Percentiles rank a stretch among this genome's conserved stretches.
Conservation (phyloP, 2,329 filamentous ascomycete genomes). For the Paecilomyces niveus region DNA sequence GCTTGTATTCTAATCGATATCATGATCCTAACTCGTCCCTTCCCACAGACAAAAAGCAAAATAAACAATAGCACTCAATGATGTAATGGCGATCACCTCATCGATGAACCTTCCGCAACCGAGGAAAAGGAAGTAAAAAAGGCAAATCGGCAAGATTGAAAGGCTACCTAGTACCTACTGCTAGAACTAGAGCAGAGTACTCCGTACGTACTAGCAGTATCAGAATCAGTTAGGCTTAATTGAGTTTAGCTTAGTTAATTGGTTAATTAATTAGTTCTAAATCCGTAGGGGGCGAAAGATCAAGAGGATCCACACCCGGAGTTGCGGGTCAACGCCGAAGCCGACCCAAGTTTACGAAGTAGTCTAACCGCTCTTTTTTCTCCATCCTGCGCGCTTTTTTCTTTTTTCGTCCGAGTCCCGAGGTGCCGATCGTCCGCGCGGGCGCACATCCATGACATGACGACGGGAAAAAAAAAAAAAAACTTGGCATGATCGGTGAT, state of each 20-base stretch:
- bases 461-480: neutral
- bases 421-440: neutral
- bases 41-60: too few relatives aligned
- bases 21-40: too few relatives aligned
- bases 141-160: neutral
- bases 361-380: too few relatives aligned
- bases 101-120: neutral
- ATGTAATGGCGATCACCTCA: neutral
- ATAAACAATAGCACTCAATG: neutral
- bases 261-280: too few relatives aligned
- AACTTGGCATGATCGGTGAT: neutral
- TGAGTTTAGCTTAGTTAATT: too few relatives aligned
- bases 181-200: too few relatives aligned
- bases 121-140: neutral
- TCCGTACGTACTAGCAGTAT: too few relatives aligned
- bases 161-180: too few relatives aligned
- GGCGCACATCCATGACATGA: neutral
- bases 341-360: neutral
- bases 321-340: neutral
- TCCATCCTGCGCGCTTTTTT: neutral
- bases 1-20: too few relatives aligned
- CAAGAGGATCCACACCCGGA: neutral
- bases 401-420: neutral
- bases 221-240: too few relatives aligned
- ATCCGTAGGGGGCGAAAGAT: too few relatives aligned